These are phyloP conservation scores for Cutaneotrichosporon cyanovorans DNA, from an alignment of 1,284 basidiomycete species.

Conservation along the genomic window DNA sequence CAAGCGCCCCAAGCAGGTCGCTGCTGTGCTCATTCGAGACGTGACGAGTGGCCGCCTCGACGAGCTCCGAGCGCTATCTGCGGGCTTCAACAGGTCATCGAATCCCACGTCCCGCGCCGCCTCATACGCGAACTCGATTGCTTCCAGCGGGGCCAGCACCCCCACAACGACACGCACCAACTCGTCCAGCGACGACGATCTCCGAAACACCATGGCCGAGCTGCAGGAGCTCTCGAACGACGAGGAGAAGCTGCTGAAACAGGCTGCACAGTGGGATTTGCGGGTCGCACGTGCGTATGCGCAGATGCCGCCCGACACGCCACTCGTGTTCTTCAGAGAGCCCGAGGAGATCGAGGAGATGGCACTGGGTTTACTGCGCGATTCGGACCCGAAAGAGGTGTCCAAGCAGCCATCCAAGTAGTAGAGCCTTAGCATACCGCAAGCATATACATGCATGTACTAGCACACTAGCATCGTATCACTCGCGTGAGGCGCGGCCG, in stretches of 20 bases:
- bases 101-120: too few species aligned
- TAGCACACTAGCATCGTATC: too few species aligned
- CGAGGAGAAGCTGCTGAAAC: constrained; percentile 33
- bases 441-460: background rate
- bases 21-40: constrained; percentile 70
- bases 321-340: constrained; percentile 29
- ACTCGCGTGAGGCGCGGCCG: too few species aligned
- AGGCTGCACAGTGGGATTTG: constrained; percentile 30
- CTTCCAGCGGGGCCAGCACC: constrained; percentile 4
- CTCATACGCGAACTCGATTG: too few species aligned
- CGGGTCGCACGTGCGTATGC: constrained; percentile 19
- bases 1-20: constrained; percentile 53
- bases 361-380: constrained; percentile 6
- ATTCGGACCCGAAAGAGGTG: background rate
- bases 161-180: background rate
- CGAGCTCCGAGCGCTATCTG: constrained; percentile 6
- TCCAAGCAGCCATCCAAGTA: too few species aligned
- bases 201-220: constrained; percentile 16
- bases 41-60: constrained; percentile 47
- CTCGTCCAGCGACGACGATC: constrained; percentile 2
- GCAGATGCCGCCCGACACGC: constrained; percentile 15
- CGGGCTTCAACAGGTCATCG: background rate
- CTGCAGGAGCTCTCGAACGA: constrained; percentile 22
- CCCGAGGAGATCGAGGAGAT: constrained; percentile 26
- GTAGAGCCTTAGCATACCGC: background rate